Evolutionary conservation across 192 early-diverging fungal genomes (phyloP), one percentile per base, ranked within the genome.

Genomic region (Coemansia asiatica): DNA sequence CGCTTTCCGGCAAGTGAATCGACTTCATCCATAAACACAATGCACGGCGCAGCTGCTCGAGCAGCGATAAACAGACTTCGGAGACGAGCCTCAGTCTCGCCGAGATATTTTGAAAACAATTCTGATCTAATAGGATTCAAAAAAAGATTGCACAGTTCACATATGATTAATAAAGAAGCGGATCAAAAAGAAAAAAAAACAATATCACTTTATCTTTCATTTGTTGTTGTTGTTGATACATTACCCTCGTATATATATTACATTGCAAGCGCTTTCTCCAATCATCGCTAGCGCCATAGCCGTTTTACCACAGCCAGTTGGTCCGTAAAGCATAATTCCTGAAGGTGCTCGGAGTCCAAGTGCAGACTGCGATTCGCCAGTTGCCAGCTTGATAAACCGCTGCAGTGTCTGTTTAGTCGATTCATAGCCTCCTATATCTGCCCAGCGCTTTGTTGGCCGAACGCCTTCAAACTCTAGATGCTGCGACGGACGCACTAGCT

Each of bases 51-150:
- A n/a, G 92, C 82, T 21, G 85, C 76, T 25, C 89, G 85, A 0
- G 97, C 95, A n/a, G 87, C 84, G 8, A 85, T 83, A 86, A 97
- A 98, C 44, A 96, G 69, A 2, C 81, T 73, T n/a, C 97, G 84
- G 21, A 98, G 74, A 10, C 70, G 83, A 0, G 80, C 84, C 76
- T 98, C 97, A 0, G 95, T 94, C 51, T 97, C 95, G 13, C 96
- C 96, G 0, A 97, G 76, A 60, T 97, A 98, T 79, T 95, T 96
- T 60, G 94, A 96, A 71, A 90, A 95, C n/a, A 98, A 84, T 58
- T 96, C 89, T 23, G 90, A 74, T 19, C 73, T 76, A 71, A 21
- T 57, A 22, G 15, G 10, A 48, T 16, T 35, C n/a, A 10, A 15
- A 53, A 0, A 53, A 2, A 16, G 2, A 26, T 16, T 16, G 40